phyloP scores from a whole-genome alignment of 352 stramenopile genomes.

The Globisporangium splendens region DNA sequence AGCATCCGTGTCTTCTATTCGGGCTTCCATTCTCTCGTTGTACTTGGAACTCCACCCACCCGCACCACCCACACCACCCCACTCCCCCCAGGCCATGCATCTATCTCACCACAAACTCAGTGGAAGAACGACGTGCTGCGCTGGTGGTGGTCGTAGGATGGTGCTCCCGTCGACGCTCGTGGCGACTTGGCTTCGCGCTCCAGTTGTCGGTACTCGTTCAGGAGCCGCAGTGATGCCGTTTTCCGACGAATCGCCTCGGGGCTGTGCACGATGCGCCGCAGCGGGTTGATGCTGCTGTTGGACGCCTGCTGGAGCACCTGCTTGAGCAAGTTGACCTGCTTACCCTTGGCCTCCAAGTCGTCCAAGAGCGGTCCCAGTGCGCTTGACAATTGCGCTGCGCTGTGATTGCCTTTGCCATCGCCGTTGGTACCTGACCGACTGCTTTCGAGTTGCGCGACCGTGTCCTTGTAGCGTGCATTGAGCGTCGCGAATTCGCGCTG shows the following conservation, averaged over 20 bases:
- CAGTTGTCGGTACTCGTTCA: slow-evolving; percentile 67
- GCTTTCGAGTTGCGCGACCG: slow-evolving; percentile 35
- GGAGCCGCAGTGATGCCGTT: slow-evolving; percentile 56
- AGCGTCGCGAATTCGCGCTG: slow-evolving; percentile 48
- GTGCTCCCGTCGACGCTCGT: not conserved
- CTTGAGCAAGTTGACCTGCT: slow-evolving; percentile 64
- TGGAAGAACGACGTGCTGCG: slow-evolving; percentile 10
- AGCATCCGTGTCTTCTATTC: not conserved
- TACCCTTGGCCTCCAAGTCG: slow-evolving; percentile 61
- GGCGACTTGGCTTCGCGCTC: slow-evolving; percentile 35
- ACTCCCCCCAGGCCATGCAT: too few relatives aligned
- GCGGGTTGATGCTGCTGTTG: slow-evolving; percentile 56
- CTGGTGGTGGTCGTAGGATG: slow-evolving; percentile 1
- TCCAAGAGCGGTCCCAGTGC: slow-evolving; percentile 45
- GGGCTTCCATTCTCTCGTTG: not conserved
- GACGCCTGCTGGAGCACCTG: slow-evolving; percentile 55
- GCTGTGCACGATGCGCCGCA: slow-evolving; percentile 43
- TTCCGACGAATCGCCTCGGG: slow-evolving; percentile 57
- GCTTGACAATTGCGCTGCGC: slow-evolving; percentile 35
- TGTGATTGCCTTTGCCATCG: slow-evolving; percentile 6
- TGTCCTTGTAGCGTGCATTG: slow-evolving; percentile 37
- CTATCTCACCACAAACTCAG: slow-evolving; percentile 10
- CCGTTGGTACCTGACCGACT: slow-evolving; percentile 11
- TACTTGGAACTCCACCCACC: too few relatives aligned
- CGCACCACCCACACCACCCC: too few relatives aligned